phyloP scores from a whole-genome alignment of 805 yeast genomes.

The Candida maesae region DNA sequence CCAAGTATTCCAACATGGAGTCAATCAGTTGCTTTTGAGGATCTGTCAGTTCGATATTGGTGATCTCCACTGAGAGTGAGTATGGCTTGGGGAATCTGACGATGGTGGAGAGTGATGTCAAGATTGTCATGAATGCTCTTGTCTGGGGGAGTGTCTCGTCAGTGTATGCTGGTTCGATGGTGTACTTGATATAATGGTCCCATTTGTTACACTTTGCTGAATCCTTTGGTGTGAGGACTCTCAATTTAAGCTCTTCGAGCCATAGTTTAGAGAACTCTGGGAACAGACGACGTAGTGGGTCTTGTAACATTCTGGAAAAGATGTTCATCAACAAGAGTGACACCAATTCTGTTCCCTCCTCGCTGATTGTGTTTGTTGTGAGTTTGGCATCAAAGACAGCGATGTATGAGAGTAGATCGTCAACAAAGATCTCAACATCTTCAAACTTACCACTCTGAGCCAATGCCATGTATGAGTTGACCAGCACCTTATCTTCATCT shows the following conservation, averaged over 20 bases:
- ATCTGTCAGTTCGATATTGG: background rate
- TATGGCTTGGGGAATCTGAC: constrained; percentile 6
- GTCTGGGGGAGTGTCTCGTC: background rate
- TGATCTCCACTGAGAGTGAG: constrained; percentile 1
- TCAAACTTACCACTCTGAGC: too few relatives aligned
- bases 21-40: background rate
- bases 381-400: background rate
- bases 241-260: constrained; percentile 1
- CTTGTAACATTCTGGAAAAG: constrained; percentile 1
- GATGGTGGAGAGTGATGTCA: background rate
- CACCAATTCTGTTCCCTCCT: background rate
- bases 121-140: background rate
- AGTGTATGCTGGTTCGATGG: constrained; percentile 1
- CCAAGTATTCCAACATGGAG: background rate
- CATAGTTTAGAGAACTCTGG: constrained; percentile 9
- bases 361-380: background rate
- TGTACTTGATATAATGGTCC: constrained; percentile 17
- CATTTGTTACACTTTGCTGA: constrained; percentile 13
- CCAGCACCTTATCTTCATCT: too few relatives aligned
- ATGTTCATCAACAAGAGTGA: constrained; percentile 1
- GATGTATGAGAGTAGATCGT: too few relatives aligned
- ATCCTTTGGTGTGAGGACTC: background rate
- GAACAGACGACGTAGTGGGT: constrained; percentile 5
- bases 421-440: too few relatives aligned
- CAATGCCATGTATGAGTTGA: too few relatives aligned